Conservation (phyloP, 345 rosid species). For the Arabidopsis suecica region DNA sequence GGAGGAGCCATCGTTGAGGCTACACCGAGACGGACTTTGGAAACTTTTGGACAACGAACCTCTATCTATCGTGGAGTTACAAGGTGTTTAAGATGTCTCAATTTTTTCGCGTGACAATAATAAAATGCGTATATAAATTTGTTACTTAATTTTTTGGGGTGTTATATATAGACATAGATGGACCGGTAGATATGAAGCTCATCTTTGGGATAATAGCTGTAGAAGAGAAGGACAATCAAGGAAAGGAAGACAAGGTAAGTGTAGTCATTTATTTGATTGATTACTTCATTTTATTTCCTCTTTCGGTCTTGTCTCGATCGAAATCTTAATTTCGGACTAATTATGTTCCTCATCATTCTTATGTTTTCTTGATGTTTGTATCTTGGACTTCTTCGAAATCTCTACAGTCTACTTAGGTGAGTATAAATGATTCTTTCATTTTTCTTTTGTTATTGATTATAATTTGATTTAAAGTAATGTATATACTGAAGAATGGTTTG, state of each 20-base stretch:
- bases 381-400: slow-evolving; percentile 29
- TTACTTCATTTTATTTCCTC: background rate
- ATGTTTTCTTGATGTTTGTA: slow-evolving; percentile 35
- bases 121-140: background rate
- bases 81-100: slow-evolving; percentile 49
- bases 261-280: background rate
- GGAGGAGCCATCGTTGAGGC: slow-evolving; percentile 59
- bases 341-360: slow-evolving; percentile 23
- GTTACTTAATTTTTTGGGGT: background rate
- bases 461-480: background rate
- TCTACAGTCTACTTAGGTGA: slow-evolving; percentile 85
- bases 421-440: slow-evolving; percentile 32
- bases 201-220: slow-evolving; percentile 99
- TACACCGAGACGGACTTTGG: slow-evolving; percentile 82
- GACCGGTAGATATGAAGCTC: slow-evolving; percentile 99
- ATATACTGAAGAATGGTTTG: background rate
- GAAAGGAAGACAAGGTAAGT: slow-evolving; percentile 95
- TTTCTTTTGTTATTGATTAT: background rate
- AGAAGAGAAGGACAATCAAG: slow-evolving; percentile 99
- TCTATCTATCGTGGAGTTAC: slow-evolving; percentile 99
- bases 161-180: slow-evolving; percentile 83
- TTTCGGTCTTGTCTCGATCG: background rate
- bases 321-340: slow-evolving; percentile 33
- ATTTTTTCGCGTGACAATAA: background rate
- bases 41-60: slow-evolving; percentile 95